Percentiles rank a stretch among this genome's conserved stretches.
phyloP scores from a whole-genome alignment of 768 basidiomycete species.

The Mycena galopus region DNA sequence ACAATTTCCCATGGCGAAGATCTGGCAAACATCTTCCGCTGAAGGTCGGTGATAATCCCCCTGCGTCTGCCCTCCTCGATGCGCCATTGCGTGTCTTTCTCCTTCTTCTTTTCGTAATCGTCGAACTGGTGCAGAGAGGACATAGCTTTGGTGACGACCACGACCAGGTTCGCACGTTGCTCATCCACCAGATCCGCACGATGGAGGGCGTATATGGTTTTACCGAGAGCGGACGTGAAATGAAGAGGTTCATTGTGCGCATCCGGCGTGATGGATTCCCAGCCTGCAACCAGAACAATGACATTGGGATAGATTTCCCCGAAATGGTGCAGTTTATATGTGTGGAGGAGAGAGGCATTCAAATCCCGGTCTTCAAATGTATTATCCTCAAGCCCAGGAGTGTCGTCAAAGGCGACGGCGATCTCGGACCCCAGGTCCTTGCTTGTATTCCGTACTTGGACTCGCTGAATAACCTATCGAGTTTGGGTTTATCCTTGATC shows the following conservation, averaged over 20 bases:
- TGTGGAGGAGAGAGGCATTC: neutral
- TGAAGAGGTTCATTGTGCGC: slow-evolving; percentile 7
- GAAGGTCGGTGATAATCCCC: slow-evolving; percentile 15
- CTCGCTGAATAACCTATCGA: slow-evolving; percentile 15
- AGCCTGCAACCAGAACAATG: slow-evolving; percentile 4
- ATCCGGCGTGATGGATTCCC: slow-evolving; percentile 3
- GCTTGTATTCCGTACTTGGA: neutral
- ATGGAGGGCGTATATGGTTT: neutral
- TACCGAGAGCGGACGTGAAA: slow-evolving; percentile 6
- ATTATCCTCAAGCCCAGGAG: slow-evolving; percentile 11
- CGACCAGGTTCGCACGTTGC: neutral
- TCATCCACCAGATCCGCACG: slow-evolving; percentile 2
- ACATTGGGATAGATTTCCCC: slow-evolving; percentile 6
- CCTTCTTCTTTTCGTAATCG: neutral
- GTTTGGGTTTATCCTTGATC: neutral
- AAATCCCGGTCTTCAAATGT: neutral
- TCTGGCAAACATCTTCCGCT: slow-evolving; percentile 9
- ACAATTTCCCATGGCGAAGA: neutral
- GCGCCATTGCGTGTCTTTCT: slow-evolving; percentile 8
- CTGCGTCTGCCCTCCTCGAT: slow-evolving; percentile 17
- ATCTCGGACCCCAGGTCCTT: neutral
- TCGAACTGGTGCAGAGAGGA: slow-evolving; percentile 10
- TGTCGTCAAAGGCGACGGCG: slow-evolving; percentile 12
- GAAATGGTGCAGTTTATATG: slow-evolving; percentile 1
- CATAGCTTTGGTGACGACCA: slow-evolving; percentile 13